Percentiles rank a stretch among this genome's conserved stretches.
Evolutionary conservation across 305 asterid species (phyloP).

Genomic region (Withania somnifera): DNA sequence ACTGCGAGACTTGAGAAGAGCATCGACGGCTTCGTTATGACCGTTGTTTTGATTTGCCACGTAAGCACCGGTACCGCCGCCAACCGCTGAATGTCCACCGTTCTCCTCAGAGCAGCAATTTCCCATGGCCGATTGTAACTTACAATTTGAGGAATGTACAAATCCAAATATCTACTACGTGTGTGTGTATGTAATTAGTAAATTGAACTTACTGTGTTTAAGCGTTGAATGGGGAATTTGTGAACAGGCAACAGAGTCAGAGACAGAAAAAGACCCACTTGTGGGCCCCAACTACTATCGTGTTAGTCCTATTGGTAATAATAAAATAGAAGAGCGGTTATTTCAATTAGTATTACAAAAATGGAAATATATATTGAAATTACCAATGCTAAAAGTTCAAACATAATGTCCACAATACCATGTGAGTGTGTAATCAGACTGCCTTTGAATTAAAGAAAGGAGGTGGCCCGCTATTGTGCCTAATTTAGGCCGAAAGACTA

Average conservation of each 20-base stretch:
- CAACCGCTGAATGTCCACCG: slow-evolving; percentile 54
- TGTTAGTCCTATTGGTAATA: neutral
- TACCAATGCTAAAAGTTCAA: neutral
- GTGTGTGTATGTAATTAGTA: neutral
- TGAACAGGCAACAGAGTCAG: too few species aligned
- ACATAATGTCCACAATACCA: too few species aligned
- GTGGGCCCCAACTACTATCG: neutral
- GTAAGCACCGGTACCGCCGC: slow-evolving; percentile 50
- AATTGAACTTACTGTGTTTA: neutral
- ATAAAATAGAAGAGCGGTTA: neutral
- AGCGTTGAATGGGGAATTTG: neutral
- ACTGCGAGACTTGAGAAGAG: slow-evolving; percentile 79
- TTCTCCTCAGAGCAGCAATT: slow-evolving; percentile 83
- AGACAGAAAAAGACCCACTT: too few species aligned
- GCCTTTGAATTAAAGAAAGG: too few species aligned
- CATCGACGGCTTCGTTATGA: slow-evolving; percentile 68
- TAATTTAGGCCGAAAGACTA: too few species aligned
- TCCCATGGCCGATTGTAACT: slow-evolving; percentile 87
- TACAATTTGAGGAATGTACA: too few species aligned
- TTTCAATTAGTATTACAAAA: neutral
- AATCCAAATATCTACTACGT: neutral
- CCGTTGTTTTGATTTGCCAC: slow-evolving; percentile 25
- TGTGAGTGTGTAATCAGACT: too few species aligned
- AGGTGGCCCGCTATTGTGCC: too few species aligned
- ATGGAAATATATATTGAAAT: neutral